Evolutionary conservation across 2,329 filamentous ascomycete genomes (phyloP).

Genomic region (Sporothrix inflata): DNA sequence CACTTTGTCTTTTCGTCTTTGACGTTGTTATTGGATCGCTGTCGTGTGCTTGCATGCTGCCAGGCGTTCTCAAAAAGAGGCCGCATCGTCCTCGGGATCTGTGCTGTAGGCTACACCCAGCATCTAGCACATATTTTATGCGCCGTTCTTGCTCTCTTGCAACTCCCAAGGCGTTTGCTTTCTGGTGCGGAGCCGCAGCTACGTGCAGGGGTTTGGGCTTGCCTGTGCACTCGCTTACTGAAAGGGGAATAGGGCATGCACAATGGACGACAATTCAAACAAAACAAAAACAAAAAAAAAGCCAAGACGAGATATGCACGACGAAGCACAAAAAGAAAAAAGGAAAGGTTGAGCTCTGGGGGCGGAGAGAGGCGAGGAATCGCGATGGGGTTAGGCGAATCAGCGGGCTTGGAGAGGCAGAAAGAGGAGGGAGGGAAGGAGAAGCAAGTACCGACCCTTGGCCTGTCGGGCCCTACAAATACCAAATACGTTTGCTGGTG

Average conservation of each 20-base stretch:
- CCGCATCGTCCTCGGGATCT: too few species aligned
- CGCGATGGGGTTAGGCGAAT: not conserved
- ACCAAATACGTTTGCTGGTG: too few species aligned
- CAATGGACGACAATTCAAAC: not conserved
- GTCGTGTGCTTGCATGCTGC: not conserved
- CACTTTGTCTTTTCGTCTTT: not conserved
- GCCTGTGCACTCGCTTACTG: not conserved
- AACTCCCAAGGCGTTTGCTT: not conserved
- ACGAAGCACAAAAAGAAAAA: too few species aligned
- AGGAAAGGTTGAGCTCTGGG: not conserved
- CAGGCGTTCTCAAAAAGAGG: not conserved
- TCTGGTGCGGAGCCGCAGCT: constrained; percentile 11
- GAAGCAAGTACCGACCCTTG: too few species aligned
- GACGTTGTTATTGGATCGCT: not conserved
- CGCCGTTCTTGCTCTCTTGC: not conserved
- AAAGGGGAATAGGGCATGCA: not conserved
- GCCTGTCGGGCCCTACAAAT: too few species aligned
- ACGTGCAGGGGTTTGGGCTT: not conserved
- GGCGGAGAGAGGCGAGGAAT: too few species aligned
- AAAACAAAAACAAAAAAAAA: not conserved
- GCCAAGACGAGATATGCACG: not conserved
- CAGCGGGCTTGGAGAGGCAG: not conserved
- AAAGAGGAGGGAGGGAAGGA: too few species aligned
- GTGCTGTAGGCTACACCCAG: not conserved
- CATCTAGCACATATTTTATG: too few species aligned